phyloP scores from a whole-genome alignment of 2,329 filamentous ascomycete genomes.

The Byssothecium circinans region DNA sequence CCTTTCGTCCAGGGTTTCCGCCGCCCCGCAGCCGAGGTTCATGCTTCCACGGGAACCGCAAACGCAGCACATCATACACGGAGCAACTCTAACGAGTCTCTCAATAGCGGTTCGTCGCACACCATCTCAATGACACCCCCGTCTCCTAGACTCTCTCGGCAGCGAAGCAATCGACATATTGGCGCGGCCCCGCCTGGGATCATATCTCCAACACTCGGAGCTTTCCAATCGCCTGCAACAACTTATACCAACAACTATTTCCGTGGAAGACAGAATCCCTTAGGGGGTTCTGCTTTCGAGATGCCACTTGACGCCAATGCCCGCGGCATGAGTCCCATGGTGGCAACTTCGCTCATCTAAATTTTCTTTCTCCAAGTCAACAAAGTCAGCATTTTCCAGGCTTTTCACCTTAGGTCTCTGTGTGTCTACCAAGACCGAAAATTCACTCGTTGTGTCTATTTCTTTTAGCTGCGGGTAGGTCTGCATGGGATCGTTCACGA shows the following conservation, averaged over 20 bases:
- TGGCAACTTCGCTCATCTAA: slow-evolving; percentile 37
- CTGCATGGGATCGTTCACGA: slow-evolving; percentile 3
- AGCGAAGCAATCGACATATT: slow-evolving; percentile 42
- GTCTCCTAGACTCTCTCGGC: slow-evolving; percentile 34
- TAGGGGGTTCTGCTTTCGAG: slow-evolving; percentile 27
- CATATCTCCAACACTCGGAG: slow-evolving; percentile 25
- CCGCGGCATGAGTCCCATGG: slow-evolving; percentile 33
- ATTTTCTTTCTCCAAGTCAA: not conserved
- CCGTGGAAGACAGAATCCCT: slow-evolving; percentile 30
- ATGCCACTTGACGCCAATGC: slow-evolving; percentile 28
- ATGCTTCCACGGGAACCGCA: slow-evolving; percentile 7
- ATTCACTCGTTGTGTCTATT: not conserved
- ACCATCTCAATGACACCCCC: slow-evolving; percentile 28
- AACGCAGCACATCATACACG: slow-evolving; percentile 26
- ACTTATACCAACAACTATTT: slow-evolving; percentile 35
- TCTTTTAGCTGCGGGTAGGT: not conserved
- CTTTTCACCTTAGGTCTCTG: too few species aligned
- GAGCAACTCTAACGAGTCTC: slow-evolving; percentile 39
- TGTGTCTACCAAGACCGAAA: not conserved
- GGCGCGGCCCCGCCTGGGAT: slow-evolving; percentile 25
- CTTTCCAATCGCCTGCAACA: slow-evolving; percentile 24
- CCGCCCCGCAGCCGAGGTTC: slow-evolving; percentile 22
- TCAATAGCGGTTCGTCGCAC: slow-evolving; percentile 33
- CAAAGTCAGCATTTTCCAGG: not conserved
- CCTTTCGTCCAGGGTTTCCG: slow-evolving; percentile 39